Evolutionary conservation across 768 basidiomycete species (phyloP), one percentile per base, ranked within the genome.

Genomic region (Austroboletus eburneus): DNA sequence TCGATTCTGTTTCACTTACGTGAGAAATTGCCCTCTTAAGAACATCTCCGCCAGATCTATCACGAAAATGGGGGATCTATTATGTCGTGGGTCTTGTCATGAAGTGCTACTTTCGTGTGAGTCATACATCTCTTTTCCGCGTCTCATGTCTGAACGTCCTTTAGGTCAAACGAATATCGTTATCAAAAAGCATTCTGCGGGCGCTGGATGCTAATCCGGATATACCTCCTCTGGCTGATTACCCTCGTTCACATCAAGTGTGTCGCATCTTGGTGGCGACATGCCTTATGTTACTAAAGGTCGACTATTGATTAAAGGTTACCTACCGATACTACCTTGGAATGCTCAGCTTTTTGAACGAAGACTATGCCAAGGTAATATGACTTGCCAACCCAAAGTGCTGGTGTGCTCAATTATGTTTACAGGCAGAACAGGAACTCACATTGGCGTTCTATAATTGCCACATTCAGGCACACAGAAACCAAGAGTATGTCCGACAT

Each of bases 261-360:
- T 50, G 67, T 52, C 33, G 36, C 48, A 45, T 49, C 43, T 54
- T 45, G 48, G 41, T 49, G 52, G 49, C 17, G 10, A 16, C 37
- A 24, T 30, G 10, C 13, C 23, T 27, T 38, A 22, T 43, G 22
- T 52, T 46, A 35, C 50, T 48, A 44, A 45, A 55, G 35, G 25
- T 40, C 30, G 20, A 57, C 62, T 39, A 60, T 35, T 39, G 47
- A 49, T 54, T 49, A 49, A 70, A 92, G 87, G 91, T 96, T 42
- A 94, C 94, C 20, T 96, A 88, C 69, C 76, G 83, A 50, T 99
- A 95, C 72, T 97, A 97, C 62, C 69, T 96, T 39, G 96, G 95
- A 52, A 90, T 97, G 83, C 75, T 98, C 50, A 85, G 82, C 60
- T 97, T 98, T 69, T 67, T 97, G 50, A 90, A 90, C 58, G 96